Base-by-base conservation (phyloP, 495 filamentous ascomycete species). In the Talaromyces ruber region DNA sequence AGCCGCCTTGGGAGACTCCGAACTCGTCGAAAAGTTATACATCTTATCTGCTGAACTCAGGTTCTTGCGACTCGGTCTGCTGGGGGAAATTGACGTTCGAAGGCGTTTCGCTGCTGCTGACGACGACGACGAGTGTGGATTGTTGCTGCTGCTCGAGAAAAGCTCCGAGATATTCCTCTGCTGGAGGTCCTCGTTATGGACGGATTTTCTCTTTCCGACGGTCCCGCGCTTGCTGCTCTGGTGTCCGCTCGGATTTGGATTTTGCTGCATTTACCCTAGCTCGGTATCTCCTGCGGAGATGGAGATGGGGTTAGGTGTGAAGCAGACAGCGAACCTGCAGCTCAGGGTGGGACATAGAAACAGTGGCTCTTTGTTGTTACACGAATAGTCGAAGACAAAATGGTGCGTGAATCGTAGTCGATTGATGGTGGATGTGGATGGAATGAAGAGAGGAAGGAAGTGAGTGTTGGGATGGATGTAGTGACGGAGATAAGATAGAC, bases 131-230 rank as follows among this genome's bases (percentile, higher is more conserved):
- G 65, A 63, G 16, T 51, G 63, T 57, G 64, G 62, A 29, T 68
- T 62, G 29, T 60, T 60, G 43, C 63, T 50, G 58, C 69, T 66
- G 28, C 69, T 70, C 62, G 68, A 72, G 63, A 83, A 74, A 53
- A 81, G 76, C 62, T 82, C 78, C 37, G 78, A 77, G 64, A 83
- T 78, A 51, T 75, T 79, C 60, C 68, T 73, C 68, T 81, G 81
- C 56, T 69, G 74, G 61, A 72, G 71, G 62, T 71, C 68, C 59
- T 73, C 72, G 66, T 68, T 74, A 66, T 77, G 73, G 64, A 74
- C 64, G 61, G 74, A 71, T 72, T 79, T 81, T 65, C 76, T 78
- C 66, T 80, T 82, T 66, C 72, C 74, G 67, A 66, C 72, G 61
- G 71, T 73, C 67, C 77, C 77, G 70, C 76, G 76, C 72, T 80